Percentiles rank a stretch among this genome's conserved stretches.
Evolutionary conservation across 129 eudicot genomes (phyloP).

Genomic region (Helianthus tuberosus): DNA sequence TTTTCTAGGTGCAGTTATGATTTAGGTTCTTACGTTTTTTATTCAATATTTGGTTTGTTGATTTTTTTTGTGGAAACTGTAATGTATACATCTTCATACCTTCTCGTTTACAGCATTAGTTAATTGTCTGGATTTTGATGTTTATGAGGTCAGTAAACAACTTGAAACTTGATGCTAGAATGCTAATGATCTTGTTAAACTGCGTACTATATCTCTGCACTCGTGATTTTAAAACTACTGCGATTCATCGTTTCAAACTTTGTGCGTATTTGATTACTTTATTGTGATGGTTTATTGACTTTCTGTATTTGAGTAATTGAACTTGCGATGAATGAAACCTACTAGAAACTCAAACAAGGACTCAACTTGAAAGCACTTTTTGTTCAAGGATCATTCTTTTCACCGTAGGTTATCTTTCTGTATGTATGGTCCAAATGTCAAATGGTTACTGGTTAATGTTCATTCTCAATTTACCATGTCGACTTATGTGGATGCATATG

Average conservation of each 20-base stretch:
- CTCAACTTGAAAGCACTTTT: background rate
- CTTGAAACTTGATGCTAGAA: background rate
- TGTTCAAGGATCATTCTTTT: background rate
- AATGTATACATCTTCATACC: background rate
- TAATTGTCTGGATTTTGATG: background rate
- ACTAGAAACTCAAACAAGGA: background rate
- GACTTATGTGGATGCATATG: too few relatives aligned
- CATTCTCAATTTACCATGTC: too few relatives aligned
- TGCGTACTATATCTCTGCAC: background rate
- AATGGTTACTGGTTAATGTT: slow-evolving; percentile 2
- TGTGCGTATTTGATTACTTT: too few relatives aligned
- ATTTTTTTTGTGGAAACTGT: background rate
- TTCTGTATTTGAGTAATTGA: slow-evolving; percentile 6
- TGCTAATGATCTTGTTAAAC: background rate
- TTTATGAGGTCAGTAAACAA: background rate
- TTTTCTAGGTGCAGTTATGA: background rate
- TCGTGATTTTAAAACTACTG: slow-evolving; percentile 21
- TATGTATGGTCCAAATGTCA: background rate
- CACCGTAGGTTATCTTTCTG: background rate
- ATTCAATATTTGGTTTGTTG: background rate
- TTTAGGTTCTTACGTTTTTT: background rate
- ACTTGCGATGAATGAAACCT: background rate
- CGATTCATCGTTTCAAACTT: background rate
- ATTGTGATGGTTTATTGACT: background rate
- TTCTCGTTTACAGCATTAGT: background rate